phyloP scores from a whole-genome alignment of 768 basidiomycete genomes.

The Xerocomus spinulosus region DNA sequence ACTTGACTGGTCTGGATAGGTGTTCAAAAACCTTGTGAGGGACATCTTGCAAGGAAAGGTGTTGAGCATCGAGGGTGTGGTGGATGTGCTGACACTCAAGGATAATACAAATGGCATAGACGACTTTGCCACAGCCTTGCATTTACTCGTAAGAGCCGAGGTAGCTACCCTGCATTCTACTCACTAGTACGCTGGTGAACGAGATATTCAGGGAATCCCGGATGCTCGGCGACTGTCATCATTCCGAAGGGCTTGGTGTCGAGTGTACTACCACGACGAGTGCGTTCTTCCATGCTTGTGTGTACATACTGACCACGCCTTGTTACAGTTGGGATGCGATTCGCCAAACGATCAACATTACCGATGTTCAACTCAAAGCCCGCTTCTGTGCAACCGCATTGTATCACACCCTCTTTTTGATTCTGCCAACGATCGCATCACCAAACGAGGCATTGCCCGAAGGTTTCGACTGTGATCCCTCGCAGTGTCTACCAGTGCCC shows the following conservation, averaged over 20 bases:
- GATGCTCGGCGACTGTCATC: conserved; percentile 65
- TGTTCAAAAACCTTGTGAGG: conserved; percentile 67
- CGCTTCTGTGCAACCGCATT: conserved; percentile 73
- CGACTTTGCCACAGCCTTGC: conserved; percentile 66
- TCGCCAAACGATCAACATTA: conserved; percentile 66
- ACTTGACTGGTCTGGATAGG: conserved; percentile 32
- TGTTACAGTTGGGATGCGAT: conserved; percentile 69
- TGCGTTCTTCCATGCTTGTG: conserved; percentile 35
- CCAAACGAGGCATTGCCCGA: conserved; percentile 36
- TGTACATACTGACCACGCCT: neutral
- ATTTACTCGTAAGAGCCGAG: conserved; percentile 53
- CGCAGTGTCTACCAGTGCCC: conserved; percentile 56
- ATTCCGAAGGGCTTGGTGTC: conserved; percentile 77
- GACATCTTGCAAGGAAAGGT: conserved; percentile 70
- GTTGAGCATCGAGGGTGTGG: conserved; percentile 70
- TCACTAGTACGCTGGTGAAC: conserved; percentile 1
- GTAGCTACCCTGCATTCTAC: conserved; percentile 30
- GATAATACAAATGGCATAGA: conserved; percentile 59
- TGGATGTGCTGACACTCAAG: conserved; percentile 83
- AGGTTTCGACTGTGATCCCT: conserved; percentile 52
- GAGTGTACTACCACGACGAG: conserved; percentile 88
- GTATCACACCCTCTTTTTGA: conserved; percentile 56
- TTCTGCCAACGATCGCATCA: conserved; percentile 34
- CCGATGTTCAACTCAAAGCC: conserved; percentile 70
- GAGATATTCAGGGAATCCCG: conserved; percentile 55